These are phyloP conservation scores for Eimeria zaria DNA, from an alignment of 169 alveolate species.

Conservation along the genomic window DNA sequence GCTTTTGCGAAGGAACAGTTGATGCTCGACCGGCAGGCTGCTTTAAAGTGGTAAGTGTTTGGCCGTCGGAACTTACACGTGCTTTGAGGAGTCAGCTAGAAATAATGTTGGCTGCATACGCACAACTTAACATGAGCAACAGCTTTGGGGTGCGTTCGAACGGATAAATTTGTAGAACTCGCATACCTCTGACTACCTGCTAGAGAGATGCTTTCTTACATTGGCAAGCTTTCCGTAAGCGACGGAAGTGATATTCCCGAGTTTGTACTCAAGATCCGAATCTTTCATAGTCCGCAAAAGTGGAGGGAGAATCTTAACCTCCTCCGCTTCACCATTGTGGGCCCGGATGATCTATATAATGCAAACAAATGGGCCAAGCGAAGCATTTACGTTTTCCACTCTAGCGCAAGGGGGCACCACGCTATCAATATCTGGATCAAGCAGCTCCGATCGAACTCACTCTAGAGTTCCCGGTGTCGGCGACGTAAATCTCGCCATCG, in stretches of 20 bases:
- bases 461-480: slow-evolving; percentile 63
- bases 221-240: not conserved
- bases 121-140: not conserved
- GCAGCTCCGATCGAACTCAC: not conserved
- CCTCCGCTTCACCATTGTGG: not conserved
- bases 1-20: not conserved
- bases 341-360: not conserved
- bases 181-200: not conserved
- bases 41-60: not conserved
- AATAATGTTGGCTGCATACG: slow-evolving; percentile 34
- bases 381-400: not conserved
- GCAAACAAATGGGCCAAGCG: not conserved
- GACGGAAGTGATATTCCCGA: not conserved
- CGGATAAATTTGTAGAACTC: not conserved
- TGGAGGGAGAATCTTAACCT: not conserved
- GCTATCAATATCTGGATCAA: not conserved
- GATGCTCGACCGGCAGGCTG: not conserved
- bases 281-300: slow-evolving; percentile 1
- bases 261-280: not conserved
- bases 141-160: not conserved
- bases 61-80: not conserved
- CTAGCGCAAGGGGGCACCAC: not conserved
- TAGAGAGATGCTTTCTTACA: not conserved
- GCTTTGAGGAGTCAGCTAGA: slow-evolving; percentile 31
- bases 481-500: slow-evolving; percentile 45